phyloP scores from a whole-genome alignment of 225 moss, liverwort and hornwort genomes.

The Straminergon stramineum region DNA sequence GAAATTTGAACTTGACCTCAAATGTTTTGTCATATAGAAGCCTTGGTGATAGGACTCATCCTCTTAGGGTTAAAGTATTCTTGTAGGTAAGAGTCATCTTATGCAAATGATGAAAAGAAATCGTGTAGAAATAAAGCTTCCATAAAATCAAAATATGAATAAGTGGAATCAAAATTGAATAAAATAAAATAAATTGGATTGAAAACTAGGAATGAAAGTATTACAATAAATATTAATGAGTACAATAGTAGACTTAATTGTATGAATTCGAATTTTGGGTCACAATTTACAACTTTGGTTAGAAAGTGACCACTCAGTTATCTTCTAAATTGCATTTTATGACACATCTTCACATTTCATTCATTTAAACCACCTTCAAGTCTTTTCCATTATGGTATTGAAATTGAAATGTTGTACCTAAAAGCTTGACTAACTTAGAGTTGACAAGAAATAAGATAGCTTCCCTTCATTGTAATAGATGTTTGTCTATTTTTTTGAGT shows the following conservation, averaged over 20 bases:
- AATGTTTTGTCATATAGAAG: background rate
- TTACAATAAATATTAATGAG: too few species aligned
- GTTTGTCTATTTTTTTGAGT: background rate
- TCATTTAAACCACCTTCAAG: background rate
- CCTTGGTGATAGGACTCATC: fast-evolving
- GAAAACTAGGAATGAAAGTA: too few species aligned
- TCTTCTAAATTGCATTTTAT: too few species aligned
- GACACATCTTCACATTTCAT: background rate
- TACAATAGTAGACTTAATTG: too few species aligned
- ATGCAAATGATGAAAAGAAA: background rate
- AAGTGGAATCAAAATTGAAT: background rate
- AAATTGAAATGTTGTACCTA: background rate
- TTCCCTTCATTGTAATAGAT: background rate
- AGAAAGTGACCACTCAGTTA: too few species aligned
- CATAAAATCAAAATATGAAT: background rate
- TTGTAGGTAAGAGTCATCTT: background rate
- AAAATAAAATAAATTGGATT: too few species aligned
- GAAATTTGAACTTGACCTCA: background rate
- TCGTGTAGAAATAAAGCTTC: background rate
- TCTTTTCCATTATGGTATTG: background rate
- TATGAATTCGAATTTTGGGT: too few species aligned
- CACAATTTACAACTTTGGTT: too few species aligned
- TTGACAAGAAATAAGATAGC: background rate
- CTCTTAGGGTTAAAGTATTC: fast-evolving
- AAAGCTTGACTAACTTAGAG: background rate